Conservation (phyloP, 129 eudicot genomes). For the Saussurea involucrata region DNA sequence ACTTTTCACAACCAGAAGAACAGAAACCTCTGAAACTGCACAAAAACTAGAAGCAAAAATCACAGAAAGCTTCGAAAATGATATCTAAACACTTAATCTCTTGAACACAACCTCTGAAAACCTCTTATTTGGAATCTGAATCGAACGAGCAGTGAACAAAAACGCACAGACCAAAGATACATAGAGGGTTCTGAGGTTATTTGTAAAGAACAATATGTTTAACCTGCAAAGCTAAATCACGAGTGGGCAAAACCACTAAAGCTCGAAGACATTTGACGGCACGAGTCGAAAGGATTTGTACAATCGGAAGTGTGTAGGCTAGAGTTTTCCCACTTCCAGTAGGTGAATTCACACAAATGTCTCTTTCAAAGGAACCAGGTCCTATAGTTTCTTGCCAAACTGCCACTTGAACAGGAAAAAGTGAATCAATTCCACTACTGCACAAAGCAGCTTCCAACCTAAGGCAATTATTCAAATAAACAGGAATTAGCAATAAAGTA, state of each 20-base stretch:
- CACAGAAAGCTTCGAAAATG: too few species aligned
- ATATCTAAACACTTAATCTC: too few species aligned
- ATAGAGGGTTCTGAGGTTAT: background rate
- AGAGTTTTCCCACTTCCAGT: constrained; percentile 96
- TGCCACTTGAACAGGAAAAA: constrained; percentile 86
- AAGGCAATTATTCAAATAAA: constrained; percentile 4
- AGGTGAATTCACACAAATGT: constrained; percentile 84
- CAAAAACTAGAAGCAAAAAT: too few species aligned
- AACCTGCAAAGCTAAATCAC: constrained; percentile 93
- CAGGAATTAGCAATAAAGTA: background rate
- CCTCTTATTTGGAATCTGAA: too few species aligned
- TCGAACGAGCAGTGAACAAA: too few species aligned
- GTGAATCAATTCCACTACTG: constrained; percentile 52
- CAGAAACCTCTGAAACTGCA: too few species aligned
- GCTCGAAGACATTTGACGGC: constrained; percentile 79
- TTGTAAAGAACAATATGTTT: background rate
- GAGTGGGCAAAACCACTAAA: constrained; percentile 90
- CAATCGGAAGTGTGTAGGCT: constrained; percentile 84
- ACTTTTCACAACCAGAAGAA: too few species aligned
- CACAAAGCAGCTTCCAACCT: constrained; percentile 64
- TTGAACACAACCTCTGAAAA: too few species aligned
- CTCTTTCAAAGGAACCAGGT: constrained; percentile 84
- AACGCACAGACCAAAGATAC: too few species aligned
- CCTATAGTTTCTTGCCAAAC: constrained; percentile 97
- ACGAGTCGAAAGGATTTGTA: constrained; percentile 69